Evolutionary conservation across 2,329 filamentous ascomycete species (phyloP).

Genomic region (Plectosphaerella cucumerina): DNA sequence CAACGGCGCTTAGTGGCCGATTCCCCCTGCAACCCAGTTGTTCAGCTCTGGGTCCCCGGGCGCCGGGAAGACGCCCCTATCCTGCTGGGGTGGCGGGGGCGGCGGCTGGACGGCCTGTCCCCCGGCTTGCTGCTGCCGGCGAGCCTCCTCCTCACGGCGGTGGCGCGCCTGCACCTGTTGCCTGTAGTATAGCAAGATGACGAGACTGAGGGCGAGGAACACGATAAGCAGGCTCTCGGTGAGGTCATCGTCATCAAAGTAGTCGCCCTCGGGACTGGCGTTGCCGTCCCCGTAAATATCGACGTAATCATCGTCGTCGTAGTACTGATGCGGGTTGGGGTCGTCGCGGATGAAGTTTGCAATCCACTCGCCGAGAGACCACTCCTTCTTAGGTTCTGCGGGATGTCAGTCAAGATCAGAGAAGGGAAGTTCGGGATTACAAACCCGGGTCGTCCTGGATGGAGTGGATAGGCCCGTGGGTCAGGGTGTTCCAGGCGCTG

Average conservation of each 20-base stretch:
- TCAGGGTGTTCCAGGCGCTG: conserved; percentile 93
- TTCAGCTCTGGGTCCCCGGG: conserved; percentile 64
- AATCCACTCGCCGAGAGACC: conserved; percentile 83
- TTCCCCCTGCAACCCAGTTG: conserved; percentile 60
- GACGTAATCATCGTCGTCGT: conserved; percentile 55
- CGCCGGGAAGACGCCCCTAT: conserved; percentile 37
- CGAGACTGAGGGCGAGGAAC: conserved; percentile 67
- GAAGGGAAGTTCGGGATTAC: conserved; percentile 19
- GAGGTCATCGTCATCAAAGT: conserved; percentile 64
- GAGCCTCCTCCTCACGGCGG: conserved; percentile 33
- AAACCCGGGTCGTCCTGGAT: conserved; percentile 86
- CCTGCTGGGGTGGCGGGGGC: conserved; percentile 8
- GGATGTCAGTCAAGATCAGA: conserved; percentile 19
- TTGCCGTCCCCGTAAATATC: conserved; percentile 52
- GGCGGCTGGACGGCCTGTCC: conserved; percentile 32
- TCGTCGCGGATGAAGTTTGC: conserved; percentile 76
- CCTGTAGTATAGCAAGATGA: conserved; percentile 77
- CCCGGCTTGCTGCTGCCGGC: conserved; percentile 15
- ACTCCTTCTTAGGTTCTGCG: conserved; percentile 64
- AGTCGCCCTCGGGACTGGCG: conserved; percentile 21
- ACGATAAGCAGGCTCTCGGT: conserved; percentile 84
- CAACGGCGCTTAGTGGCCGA: conserved; percentile 48
- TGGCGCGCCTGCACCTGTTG: conserved; percentile 63
- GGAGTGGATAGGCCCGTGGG: conserved; percentile 83
- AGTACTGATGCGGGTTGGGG: conserved; percentile 41